Conservation (phyloP, 441 rosid genomes). For the Populus hybrid region DNA sequence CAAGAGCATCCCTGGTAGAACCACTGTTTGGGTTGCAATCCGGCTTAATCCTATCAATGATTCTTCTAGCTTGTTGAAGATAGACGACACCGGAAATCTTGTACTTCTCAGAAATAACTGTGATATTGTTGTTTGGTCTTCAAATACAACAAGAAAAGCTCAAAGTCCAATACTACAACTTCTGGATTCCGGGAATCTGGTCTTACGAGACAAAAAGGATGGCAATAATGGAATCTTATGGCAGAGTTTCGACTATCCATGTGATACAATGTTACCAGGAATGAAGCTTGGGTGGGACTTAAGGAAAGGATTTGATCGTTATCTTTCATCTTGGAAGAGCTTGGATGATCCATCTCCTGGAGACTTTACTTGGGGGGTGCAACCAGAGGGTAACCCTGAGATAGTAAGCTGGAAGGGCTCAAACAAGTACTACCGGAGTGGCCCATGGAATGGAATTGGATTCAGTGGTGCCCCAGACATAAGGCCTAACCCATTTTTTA, state of each 20-base stretch:
- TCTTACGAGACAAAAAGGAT: slow-evolving; percentile 33
- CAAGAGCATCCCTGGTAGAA: slow-evolving; percentile 23
- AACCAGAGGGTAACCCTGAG: slow-evolving; percentile 41
- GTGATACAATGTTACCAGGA: slow-evolving; percentile 46
- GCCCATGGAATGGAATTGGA: slow-evolving; percentile 60
- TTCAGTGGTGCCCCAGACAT: slow-evolving; percentile 63
- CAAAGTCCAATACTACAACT: slow-evolving; percentile 39
- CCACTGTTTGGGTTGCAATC: slow-evolving; percentile 66
- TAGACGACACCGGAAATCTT: not conserved
- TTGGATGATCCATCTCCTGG: slow-evolving; percentile 49
- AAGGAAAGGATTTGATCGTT: slow-evolving; percentile 24
- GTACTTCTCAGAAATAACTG: slow-evolving; percentile 7
- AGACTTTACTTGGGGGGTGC: slow-evolving; percentile 28
- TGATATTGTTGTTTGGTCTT: slow-evolving; percentile 36
- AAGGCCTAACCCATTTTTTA: slow-evolving; percentile 31
- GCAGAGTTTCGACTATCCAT: slow-evolving; percentile 42
- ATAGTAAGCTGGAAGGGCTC: slow-evolving; percentile 24
- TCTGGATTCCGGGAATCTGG: slow-evolving; percentile 51
- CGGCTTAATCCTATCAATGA: not conserved
- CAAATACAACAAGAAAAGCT: slow-evolving; percentile 34
- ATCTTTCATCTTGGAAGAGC: slow-evolving; percentile 44
- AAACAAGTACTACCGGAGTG: slow-evolving; percentile 36
- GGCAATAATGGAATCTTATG: not conserved
- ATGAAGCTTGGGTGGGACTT: slow-evolving; percentile 58
- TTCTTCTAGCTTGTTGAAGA: not conserved